A percentile compares a stretch with the other conserved stretches of the same genome.
These are phyloP conservation scores for Ophiostoma himal-ulmi DNA, from an alignment of 2,329 filamentous ascomycete species.

Conservation along the genomic window DNA sequence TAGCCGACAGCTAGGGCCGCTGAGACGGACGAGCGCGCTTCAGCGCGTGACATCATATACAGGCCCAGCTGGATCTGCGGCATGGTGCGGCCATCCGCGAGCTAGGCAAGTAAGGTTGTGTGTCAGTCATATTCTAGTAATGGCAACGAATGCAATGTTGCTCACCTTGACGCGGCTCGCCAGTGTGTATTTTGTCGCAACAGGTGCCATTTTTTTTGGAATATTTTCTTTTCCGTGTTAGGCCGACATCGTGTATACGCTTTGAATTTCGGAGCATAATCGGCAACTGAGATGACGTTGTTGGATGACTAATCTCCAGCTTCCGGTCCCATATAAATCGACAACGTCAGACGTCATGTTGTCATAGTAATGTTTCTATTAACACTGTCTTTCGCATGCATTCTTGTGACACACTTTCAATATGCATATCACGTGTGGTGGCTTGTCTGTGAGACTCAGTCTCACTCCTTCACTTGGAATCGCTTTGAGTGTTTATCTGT, in stretches of 20 bases:
- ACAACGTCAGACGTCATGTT: background rate
- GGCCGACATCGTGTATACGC: background rate
- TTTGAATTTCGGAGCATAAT: background rate
- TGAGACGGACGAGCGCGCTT: constrained; percentile 53
- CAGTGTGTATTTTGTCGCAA: constrained; percentile 2
- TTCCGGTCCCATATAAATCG: background rate
- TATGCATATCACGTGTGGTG: too few relatives aligned
- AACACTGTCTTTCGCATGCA: too few relatives aligned
- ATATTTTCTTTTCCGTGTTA: background rate
- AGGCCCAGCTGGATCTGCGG: constrained; percentile 69
- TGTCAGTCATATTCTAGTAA: background rate
- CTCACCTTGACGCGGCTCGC: constrained; percentile 10
- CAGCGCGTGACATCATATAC: constrained; percentile 61
- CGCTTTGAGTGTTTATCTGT: too few relatives aligned
- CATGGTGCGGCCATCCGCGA: constrained; percentile 60
- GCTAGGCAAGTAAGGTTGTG: constrained; percentile 34
- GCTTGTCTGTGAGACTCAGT: too few relatives aligned
- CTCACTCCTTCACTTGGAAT: too few relatives aligned
- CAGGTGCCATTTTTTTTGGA: background rate
- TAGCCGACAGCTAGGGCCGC: constrained; percentile 52
- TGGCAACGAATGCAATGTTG: background rate
- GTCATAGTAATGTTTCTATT: background rate
- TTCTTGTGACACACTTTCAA: too few relatives aligned
- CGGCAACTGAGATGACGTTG: background rate
- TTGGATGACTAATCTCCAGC: background rate